phyloP scores from a whole-genome alignment of 805 yeast species.

The Zygosaccharomyces gambellarensis region DNA sequence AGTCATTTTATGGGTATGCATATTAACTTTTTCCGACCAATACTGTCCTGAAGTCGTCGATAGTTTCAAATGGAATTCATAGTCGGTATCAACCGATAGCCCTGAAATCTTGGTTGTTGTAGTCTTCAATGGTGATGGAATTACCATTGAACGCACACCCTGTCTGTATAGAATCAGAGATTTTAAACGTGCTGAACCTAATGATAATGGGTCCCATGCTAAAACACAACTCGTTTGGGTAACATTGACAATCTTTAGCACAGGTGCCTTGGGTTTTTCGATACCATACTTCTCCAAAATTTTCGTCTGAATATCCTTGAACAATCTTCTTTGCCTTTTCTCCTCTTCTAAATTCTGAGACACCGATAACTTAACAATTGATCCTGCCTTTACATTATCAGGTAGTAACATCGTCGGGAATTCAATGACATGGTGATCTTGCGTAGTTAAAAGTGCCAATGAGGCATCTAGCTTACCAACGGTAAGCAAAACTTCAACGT shows the following conservation, averaged over 20 bases:
- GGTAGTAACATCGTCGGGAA: slow-evolving; percentile 95
- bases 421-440: slow-evolving; percentile 90
- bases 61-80: slow-evolving; percentile 71
- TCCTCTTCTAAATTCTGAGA: slow-evolving; percentile 72
- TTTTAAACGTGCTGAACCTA: slow-evolving; percentile 78
- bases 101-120: slow-evolving; percentile 87
- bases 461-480: slow-evolving; percentile 97
- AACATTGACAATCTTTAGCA: slow-evolving; percentile 62
- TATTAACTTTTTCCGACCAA: slow-evolving; percentile 58
- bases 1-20: slow-evolving; percentile 92
- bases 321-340: slow-evolving; percentile 49
- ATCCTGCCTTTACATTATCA: slow-evolving; percentile 85
- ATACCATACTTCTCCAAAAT: slow-evolving; percentile 70
- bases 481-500: slow-evolving; percentile 82
- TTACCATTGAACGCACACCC: slow-evolving; percentile 61
- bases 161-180: slow-evolving; percentile 68
- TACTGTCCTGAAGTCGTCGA: slow-evolving; percentile 88
- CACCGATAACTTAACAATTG: slow-evolving; percentile 80
- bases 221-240: slow-evolving; percentile 94
- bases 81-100: slow-evolving; percentile 77
- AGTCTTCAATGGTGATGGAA: slow-evolving; percentile 76
- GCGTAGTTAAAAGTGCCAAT: slow-evolving; percentile 80
- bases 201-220: slow-evolving; percentile 84
- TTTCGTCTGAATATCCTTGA: slow-evolving; percentile 64
- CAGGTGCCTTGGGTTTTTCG: slow-evolving; percentile 66